Percentiles rank a stretch among this genome's conserved stretches.
Conservation (phyloP, 805 yeast genomes). For the Cephaloascus fragrans region DNA sequence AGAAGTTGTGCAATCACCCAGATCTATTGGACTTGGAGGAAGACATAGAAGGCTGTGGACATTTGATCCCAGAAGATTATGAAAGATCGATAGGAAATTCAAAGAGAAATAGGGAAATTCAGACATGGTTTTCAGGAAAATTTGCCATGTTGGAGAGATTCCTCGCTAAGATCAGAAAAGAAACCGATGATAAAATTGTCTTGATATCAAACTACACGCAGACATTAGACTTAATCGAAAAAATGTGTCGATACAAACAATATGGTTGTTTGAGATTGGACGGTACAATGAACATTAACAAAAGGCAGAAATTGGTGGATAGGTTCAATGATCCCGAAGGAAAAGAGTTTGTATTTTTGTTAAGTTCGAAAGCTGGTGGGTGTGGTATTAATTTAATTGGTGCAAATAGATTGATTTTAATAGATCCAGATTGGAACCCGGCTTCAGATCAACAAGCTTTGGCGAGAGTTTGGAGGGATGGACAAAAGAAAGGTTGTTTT, state of each 20-base stretch:
- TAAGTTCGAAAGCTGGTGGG: slow-evolving; percentile 97
- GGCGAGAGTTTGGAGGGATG: slow-evolving; percentile 98
- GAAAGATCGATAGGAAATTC: slow-evolving; percentile 29
- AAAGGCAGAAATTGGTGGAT: slow-evolving; percentile 89
- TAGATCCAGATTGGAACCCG: slow-evolving; percentile 97
- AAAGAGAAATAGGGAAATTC: slow-evolving; percentile 64
- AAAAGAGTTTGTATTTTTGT: slow-evolving; percentile 75
- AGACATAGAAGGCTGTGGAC: slow-evolving; percentile 64
- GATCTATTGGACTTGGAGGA: slow-evolving; percentile 67
- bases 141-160: slow-evolving; percentile 79
- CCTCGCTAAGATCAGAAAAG: slow-evolving; percentile 61
- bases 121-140: slow-evolving; percentile 80
- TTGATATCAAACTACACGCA: slow-evolving; percentile 91
- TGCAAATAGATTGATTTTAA: slow-evolving; percentile 78
- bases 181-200: slow-evolving; percentile 92
- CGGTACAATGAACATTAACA: slow-evolving; percentile 87
- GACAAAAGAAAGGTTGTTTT: slow-evolving; percentile 94
- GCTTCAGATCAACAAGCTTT: slow-evolving; percentile 97
- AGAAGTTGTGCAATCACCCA: slow-evolving; percentile 92
- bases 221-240: slow-evolving; percentile 84
- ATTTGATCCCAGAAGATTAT: slow-evolving; percentile 69
- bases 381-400: slow-evolving; percentile 97
- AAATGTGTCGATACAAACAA: slow-evolving; percentile 62
- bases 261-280: slow-evolving; percentile 81
- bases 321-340: slow-evolving; percentile 85